A percentile compares a stretch with the other conserved stretches of the same genome.
phyloP scores from a whole-genome alignment of 169 alveolate species.

The Plasmodium fragile region DNA sequence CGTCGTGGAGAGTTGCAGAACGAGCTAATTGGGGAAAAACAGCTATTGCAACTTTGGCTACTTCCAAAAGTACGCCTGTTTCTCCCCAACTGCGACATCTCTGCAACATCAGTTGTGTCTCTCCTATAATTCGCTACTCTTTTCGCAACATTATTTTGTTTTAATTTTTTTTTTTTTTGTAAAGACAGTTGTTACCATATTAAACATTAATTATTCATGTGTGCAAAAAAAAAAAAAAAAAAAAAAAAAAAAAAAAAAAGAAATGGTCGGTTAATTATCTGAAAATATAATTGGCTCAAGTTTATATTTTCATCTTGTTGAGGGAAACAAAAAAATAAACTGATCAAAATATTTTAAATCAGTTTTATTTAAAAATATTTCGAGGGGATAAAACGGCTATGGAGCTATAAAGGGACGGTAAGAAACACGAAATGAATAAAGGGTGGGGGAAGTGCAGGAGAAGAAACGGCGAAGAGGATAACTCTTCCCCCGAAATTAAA shows the following conservation, averaged over 20 bases:
- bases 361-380: slow-evolving; percentile 50
- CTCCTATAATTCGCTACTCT: not conserved
- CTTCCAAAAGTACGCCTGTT: not conserved
- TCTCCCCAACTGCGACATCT: not conserved
- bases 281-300: slow-evolving; percentile 23
- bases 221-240: slow-evolving; percentile 21
- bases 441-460: not conserved
- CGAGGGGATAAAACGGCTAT: slow-evolving; percentile 12
- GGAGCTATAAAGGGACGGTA: not conserved
- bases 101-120: not conserved
- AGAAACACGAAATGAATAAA: slow-evolving; percentile 4
- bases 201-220: slow-evolving; percentile 1
- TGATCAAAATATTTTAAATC: slow-evolving; percentile 20
- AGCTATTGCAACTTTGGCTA: slow-evolving; percentile 4
- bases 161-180: not conserved
- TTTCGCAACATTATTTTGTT: not conserved
- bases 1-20: not conserved
- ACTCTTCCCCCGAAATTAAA: slow-evolving; percentile 46
- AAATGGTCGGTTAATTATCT: slow-evolving; percentile 9
- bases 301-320: slow-evolving; percentile 20
- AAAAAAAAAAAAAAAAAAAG: slow-evolving; percentile 1
- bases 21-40: not conserved
- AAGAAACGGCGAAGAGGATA: not conserved
- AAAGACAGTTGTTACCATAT: slow-evolving; percentile 3
- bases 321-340: slow-evolving; percentile 40